These are phyloP conservation scores for Symmetrospora coprosmae DNA, from an alignment of 768 basidiomycete genomes.

Conservation along the genomic window DNA sequence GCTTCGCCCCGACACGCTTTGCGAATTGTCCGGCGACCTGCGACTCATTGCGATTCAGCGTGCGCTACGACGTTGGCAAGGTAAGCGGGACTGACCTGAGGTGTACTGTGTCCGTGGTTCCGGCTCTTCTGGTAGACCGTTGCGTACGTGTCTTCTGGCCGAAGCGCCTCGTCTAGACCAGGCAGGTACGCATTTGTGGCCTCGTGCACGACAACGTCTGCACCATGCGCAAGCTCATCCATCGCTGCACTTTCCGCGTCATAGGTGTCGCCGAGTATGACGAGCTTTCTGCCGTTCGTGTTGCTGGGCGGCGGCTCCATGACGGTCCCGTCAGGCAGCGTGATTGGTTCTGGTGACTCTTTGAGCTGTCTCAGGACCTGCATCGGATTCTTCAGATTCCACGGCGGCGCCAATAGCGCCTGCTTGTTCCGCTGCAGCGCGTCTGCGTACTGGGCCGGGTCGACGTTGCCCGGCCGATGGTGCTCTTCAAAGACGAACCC, in stretches of 20 bases:
- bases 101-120: conserved; percentile 63
- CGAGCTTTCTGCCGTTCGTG: conserved; percentile 56
- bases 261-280: conserved; percentile 63
- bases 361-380: conserved; percentile 54
- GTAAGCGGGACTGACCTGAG: conserved; percentile 42
- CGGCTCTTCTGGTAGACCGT: conserved; percentile 50
- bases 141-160: conserved; percentile 35
- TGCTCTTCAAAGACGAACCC: conserved; percentile 61
- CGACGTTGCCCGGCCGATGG: conserved; percentile 59
- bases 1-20: conserved; percentile 46
- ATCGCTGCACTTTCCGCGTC: conserved; percentile 43
- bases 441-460: conserved; percentile 53
- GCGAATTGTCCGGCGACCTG: conserved; percentile 56
- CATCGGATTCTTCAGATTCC: conserved; percentile 48
- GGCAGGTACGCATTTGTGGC: conserved; percentile 64
- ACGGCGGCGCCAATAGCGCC: conserved; percentile 17
- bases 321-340: conserved; percentile 56
- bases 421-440: conserved; percentile 43
- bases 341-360: conserved; percentile 51
- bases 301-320: conserved; percentile 47
- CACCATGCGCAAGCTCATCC: conserved; percentile 45
- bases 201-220: conserved; percentile 71
- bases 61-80: background rate
- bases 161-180: conserved; percentile 36
- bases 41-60: background rate